phyloP scores from a whole-genome alignment of 2,329 filamentous ascomycete species.

The Chaetomium sp. region DNA sequence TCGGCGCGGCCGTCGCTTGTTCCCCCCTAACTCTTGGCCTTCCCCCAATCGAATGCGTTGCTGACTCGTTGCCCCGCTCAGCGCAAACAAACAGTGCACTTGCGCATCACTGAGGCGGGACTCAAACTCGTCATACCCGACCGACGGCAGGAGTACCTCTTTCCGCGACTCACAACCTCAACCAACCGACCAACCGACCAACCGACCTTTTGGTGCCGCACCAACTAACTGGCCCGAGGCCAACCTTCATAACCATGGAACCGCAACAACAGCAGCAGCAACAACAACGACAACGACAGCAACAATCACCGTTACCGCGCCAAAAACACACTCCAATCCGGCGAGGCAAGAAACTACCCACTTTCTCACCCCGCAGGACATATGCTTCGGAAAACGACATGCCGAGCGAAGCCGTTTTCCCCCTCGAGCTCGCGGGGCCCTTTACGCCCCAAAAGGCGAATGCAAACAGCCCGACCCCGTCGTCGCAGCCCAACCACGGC shows the following conservation, averaged over 20 bases:
- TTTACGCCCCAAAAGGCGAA: slow-evolving; percentile 42
- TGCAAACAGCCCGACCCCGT: slow-evolving; percentile 31
- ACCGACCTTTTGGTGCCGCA: neutral
- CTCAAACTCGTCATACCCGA: slow-evolving; percentile 1
- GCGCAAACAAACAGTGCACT: slow-evolving; percentile 7
- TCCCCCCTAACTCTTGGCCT: neutral
- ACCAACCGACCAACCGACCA: neutral
- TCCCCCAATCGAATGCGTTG: neutral
- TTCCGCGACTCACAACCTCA: neutral
- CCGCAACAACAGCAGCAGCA: slow-evolving; percentile 13
- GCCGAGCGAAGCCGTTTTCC: slow-evolving; percentile 30
- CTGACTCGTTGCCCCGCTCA: slow-evolving; percentile 10
- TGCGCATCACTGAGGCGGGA: neutral
- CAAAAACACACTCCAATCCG: slow-evolving; percentile 34
- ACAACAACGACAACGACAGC: slow-evolving; percentile 19
- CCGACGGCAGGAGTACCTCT: neutral
- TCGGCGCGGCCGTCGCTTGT: neutral
- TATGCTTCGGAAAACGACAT: slow-evolving; percentile 55
- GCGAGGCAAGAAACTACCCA: slow-evolving; percentile 35
- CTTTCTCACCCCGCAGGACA: slow-evolving; percentile 41
- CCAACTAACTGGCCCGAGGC: neutral
- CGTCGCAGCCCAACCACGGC: slow-evolving; percentile 26
- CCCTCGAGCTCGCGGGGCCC: slow-evolving; percentile 31
- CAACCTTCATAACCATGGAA: slow-evolving; percentile 19
- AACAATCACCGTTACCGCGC: slow-evolving; percentile 17